Conservation (phyloP, 768 basidiomycete species). For the Lentinus tigrinus region DNA sequence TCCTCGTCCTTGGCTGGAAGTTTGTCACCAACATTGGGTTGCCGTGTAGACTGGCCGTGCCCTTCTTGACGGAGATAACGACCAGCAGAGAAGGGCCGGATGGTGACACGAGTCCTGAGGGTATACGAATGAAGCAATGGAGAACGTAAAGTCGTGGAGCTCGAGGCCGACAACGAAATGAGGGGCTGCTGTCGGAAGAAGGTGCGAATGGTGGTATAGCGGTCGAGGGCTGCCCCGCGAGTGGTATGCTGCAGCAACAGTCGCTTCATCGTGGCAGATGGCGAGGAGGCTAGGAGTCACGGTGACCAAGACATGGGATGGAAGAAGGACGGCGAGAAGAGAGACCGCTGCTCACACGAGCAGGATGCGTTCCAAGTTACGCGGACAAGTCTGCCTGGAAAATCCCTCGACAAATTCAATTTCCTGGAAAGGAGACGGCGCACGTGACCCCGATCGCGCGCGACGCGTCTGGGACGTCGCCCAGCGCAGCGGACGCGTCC, state of each 20-base stretch:
- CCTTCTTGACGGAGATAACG: not conserved
- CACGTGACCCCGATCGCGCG: conserved; percentile 9
- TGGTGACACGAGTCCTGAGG: not conserved
- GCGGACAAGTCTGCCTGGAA: not conserved
- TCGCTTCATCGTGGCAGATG: conserved; percentile 14
- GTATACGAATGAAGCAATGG: not conserved
- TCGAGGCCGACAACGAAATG: not conserved
- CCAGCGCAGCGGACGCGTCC: not conserved
- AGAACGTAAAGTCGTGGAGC: not conserved
- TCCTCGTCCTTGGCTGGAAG: not conserved
- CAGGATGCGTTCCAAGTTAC: not conserved
- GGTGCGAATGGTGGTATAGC: conserved; percentile 55
- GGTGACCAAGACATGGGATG: not conserved
- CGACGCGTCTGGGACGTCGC: not conserved
- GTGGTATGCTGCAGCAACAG: conserved; percentile 17
- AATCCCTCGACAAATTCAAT: conserved; percentile 2
- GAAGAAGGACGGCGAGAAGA: too few relatives aligned
- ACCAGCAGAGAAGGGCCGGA: not conserved
- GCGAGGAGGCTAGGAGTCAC: not conserved
- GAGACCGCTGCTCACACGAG: not conserved
- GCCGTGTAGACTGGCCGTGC: not conserved
- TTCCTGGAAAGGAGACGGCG: not conserved
- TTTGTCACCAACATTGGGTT: not conserved
- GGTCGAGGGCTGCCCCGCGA: conserved; percentile 41
- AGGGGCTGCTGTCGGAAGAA: conserved; percentile 48